Evolutionary conservation across 2,329 filamentous ascomycete genomes (phyloP).

Genomic region (Fusarium sp.): DNA sequence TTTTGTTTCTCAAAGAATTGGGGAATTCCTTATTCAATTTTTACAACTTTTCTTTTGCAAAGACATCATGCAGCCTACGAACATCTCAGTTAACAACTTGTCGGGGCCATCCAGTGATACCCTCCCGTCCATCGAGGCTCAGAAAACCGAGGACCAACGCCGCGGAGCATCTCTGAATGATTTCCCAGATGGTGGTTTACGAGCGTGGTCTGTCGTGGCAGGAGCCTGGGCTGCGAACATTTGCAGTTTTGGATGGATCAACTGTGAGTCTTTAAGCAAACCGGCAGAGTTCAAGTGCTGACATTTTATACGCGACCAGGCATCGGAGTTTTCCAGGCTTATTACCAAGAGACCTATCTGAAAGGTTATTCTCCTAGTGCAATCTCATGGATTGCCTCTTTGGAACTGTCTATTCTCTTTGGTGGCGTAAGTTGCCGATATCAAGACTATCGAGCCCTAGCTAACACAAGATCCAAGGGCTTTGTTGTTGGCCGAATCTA

Average conservation of each 20-base stretch:
- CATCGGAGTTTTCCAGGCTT: background rate
- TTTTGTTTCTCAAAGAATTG: background rate
- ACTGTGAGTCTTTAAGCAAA: background rate
- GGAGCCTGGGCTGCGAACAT: background rate
- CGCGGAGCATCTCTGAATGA: background rate
- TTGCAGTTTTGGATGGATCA: conserved; percentile 3
- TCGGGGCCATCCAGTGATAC: background rate
- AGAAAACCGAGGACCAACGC: background rate
- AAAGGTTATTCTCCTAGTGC: background rate
- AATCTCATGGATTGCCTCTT: conserved; percentile 2
- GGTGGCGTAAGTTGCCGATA: background rate
- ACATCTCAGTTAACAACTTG: background rate
- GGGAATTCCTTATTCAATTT: background rate
- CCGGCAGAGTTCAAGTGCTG: background rate
- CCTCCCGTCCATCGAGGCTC: background rate
- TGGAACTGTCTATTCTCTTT: background rate
- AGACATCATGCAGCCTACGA: background rate
- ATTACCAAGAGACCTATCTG: background rate
- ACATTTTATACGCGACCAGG: background rate
- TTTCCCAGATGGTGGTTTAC: background rate
- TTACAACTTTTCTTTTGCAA: background rate
- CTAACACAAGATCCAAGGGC: conserved; percentile 47
- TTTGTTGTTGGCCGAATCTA: conserved; percentile 68
- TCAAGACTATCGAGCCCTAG: too few relatives aligned
- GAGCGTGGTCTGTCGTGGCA: background rate